Conservation (phyloP, 1,139 yeast genomes). For the Saccharomyces uvarum region DNA sequence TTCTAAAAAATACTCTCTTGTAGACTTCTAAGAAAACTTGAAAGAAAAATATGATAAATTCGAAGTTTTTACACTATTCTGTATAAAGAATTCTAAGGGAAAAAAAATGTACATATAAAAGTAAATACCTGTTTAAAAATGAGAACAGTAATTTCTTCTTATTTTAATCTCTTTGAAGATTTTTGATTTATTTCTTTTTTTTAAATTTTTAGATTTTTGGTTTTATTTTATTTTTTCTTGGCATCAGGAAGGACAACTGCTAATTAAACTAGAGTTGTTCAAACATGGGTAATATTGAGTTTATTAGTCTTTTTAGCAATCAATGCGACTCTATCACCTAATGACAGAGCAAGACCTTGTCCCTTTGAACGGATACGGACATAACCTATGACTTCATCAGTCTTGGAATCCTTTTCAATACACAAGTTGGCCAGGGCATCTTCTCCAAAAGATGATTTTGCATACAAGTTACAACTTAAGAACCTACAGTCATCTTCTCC, state of each 20-base stretch:
- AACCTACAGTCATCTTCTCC: conserved; percentile 84
- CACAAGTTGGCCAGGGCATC: conserved; percentile 95
- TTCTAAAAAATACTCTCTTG: neutral
- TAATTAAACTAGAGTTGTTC: neutral
- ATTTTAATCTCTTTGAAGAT: neutral
- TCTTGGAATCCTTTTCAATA: conserved; percentile 65
- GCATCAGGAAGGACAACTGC: neutral
- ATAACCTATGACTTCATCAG: conserved; percentile 81
- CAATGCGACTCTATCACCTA: conserved; percentile 89
- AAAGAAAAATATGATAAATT: neutral
- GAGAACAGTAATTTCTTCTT: neutral
- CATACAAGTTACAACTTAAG: conserved; percentile 87
- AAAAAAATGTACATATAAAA: conserved; percentile 3
- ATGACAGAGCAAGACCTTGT: conserved; percentile 89
- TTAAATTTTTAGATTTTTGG: neutral
- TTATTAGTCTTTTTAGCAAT: conserved; percentile 51
- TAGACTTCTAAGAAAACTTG: neutral
- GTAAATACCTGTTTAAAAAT: conserved; percentile 3
- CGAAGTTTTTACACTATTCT: neutral
- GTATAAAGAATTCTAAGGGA: neutral
- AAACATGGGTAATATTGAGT: conserved; percentile 35
- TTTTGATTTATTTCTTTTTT: neutral
- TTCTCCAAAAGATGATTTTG: conserved; percentile 92
- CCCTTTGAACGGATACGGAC: conserved; percentile 96
- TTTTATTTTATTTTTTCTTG: neutral